Evolutionary conservation across 345 rosid genomes (phyloP), one percentile per base, ranked within the genome.

Genomic region (Boechera divaricarpa): DNA sequence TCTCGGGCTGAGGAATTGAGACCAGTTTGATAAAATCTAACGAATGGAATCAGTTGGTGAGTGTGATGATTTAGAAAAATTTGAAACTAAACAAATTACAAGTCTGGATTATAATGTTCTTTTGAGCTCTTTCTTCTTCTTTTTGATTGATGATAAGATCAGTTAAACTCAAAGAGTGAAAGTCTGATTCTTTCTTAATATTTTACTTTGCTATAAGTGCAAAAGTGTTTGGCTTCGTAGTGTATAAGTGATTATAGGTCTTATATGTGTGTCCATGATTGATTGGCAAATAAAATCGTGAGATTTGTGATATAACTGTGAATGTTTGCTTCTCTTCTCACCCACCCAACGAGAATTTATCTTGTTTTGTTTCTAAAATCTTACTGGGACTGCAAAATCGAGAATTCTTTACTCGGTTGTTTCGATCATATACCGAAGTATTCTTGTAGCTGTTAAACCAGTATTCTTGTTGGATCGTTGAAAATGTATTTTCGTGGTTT

Each of bases 111-210:
- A 35, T 0, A 44, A 5, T 59, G n/a, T 18, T 35, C 64, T 18
- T 59, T 35, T 59, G 47, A 36, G 54, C 24, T 63, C 26, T 63
- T 29, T 66, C 18, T 49, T 49, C 58, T 51, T 47, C 21, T 52
- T 38, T 7, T 51, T 51, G 7, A 26, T 67, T 11, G 71, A 67
- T 51, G 48, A 21, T 51, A 48, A 33, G 32, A 32, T 67, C 44
- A 66, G 16, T 15, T 47, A 35, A 48, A 28, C 54, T 9, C 18
- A 63, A 63, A 26, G 38, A 28, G 36, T 26, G 2, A 36, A 31
- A 68, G 9, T 39, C 7, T 39, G 72, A 15, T 38, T 39, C 26
- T 68, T 68, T 53, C 7, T 33, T 8, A 3, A 1, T 21, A n/a
- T 8, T 58, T 33, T 7, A 33, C 63, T 8, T 58, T 35, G 42